These are phyloP conservation scores for Fusarium guadeloupense DNA, from an alignment of 2,329 filamentous ascomycete genomes.

Conservation along the genomic window DNA sequence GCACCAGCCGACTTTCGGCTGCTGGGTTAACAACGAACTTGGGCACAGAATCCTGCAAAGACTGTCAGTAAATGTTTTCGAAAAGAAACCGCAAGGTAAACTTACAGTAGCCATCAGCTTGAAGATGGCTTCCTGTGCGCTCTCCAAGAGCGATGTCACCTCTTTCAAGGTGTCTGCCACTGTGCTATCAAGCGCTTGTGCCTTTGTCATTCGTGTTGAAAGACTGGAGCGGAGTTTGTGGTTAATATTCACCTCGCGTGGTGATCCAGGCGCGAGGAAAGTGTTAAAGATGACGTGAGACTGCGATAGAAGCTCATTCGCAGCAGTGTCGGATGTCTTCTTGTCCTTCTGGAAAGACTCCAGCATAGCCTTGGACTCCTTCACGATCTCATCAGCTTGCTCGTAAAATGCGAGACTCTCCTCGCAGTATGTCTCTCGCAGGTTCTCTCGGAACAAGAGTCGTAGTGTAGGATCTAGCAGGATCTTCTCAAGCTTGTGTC, in stretches of 20 bases:
- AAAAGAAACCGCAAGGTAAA: conserved; percentile 42
- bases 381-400: conserved; percentile 89
- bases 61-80: conserved; percentile 34
- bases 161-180: conserved; percentile 93
- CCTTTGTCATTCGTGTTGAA: conserved; percentile 95
- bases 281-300: conserved; percentile 98
- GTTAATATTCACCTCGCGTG: conserved; percentile 97
- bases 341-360: conserved; percentile 68
- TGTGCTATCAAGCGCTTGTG: conserved; percentile 87
- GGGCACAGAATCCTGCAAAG: conserved; percentile 71
- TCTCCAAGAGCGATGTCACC: conserved; percentile 88
- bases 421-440: conserved; percentile 94
- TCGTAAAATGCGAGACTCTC: conserved; percentile 97
- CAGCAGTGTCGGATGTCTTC: conserved; percentile 75
- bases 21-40: conserved; percentile 72
- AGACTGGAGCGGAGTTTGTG: conserved; percentile 93
- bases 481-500: conserved; percentile 91
- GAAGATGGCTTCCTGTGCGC: conserved; percentile 94
- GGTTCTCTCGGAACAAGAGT: conserved; percentile 90
- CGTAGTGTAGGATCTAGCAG: conserved; percentile 88
- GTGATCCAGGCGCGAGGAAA: conserved; percentile 95
- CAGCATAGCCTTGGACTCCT: conserved; percentile 69
- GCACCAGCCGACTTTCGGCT: conserved; percentile 25
- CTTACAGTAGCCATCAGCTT: conserved; percentile 98
- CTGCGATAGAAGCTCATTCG: conserved; percentile 93